Evolutionary conservation across 2,329 filamentous ascomycete species (phyloP).

Genomic region (Gaeumannomyces sp.): DNA sequence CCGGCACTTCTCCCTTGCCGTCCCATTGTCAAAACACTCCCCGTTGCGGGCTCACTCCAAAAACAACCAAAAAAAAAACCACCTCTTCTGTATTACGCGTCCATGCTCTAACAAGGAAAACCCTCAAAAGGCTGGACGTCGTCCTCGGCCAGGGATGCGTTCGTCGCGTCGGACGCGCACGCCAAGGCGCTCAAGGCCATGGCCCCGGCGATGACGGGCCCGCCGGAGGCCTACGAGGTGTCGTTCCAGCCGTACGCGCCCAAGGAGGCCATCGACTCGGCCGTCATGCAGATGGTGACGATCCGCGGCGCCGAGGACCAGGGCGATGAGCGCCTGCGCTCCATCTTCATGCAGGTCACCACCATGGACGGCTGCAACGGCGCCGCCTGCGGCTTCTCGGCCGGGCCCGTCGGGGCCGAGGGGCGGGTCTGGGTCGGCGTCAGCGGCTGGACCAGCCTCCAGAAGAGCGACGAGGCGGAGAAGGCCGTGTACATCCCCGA

Average conservation of each 20-base stretch:
- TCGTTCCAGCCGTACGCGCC: conserved; percentile 23
- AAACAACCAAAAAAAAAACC: too few species aligned
- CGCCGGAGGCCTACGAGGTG: conserved; percentile 18
- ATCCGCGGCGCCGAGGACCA: conserved; percentile 33
- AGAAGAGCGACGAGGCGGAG: conserved; percentile 19
- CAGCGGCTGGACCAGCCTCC: conserved; percentile 20
- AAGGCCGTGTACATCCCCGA: conserved; percentile 15
- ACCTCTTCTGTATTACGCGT: too few species aligned
- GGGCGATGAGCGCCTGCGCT: conserved; percentile 24
- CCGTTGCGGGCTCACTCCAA: too few species aligned
- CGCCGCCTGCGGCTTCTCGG: conserved; percentile 18
- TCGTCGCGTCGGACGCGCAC: conserved; percentile 17
- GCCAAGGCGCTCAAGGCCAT: conserved; percentile 15
- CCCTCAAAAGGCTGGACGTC: conserved; percentile 19
- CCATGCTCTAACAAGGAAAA: too few species aligned
- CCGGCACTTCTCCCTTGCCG: neutral
- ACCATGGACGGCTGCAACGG: conserved; percentile 20
- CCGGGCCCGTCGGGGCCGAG: conserved; percentile 14
- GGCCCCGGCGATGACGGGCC: conserved; percentile 17
- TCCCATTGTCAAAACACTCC: neutral
- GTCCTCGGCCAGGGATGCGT: conserved; percentile 17
- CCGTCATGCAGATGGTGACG: conserved; percentile 33
- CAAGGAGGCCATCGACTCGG: conserved; percentile 22
- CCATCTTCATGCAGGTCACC: conserved; percentile 17
- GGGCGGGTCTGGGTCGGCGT: conserved; percentile 20